Conservation (phyloP, 495 filamentous ascomycete genomes). For the Hypoxylon cercidicola region DNA sequence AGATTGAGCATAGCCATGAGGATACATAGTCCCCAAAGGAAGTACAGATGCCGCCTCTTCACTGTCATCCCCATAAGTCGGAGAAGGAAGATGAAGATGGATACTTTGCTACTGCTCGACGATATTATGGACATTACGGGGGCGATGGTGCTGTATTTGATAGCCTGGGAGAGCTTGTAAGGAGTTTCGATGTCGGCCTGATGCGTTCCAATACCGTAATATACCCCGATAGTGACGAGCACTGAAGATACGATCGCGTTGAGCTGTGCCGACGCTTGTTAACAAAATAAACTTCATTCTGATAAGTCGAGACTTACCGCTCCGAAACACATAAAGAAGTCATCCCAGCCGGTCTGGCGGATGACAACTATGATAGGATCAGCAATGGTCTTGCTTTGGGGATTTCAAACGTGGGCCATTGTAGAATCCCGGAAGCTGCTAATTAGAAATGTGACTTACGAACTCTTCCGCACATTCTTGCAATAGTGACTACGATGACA, state of each 20-base stretch:
- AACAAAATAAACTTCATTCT: not conserved
- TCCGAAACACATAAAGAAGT: constrained; percentile 30
- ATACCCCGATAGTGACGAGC: constrained; percentile 17
- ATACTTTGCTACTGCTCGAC: constrained; percentile 27
- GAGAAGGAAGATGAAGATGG: constrained; percentile 22
- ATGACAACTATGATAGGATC: constrained; percentile 11
- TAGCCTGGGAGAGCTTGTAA: constrained; percentile 4
- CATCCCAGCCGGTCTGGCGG: constrained; percentile 33
- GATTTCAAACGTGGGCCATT: not conserved
- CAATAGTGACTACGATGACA: constrained; percentile 15
- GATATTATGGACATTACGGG: constrained; percentile 19
- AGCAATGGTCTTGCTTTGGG: constrained; percentile 1
- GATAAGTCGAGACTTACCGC: constrained; percentile 7
- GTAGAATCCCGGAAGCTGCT: too few species aligned
- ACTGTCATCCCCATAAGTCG: constrained; percentile 26
- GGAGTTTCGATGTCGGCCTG: constrained; percentile 5
- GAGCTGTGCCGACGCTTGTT: constrained; percentile 5
- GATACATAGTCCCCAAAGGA: constrained; percentile 22
- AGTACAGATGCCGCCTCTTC: constrained; percentile 18
- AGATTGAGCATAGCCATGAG: constrained; percentile 17
- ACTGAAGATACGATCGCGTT: constrained; percentile 21
- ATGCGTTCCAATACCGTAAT: constrained; percentile 18
- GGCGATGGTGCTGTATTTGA: constrained; percentile 30
- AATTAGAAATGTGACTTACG: constrained; percentile 5
- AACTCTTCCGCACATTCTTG: constrained; percentile 24